A percentile compares a stretch with the other conserved stretches of the same genome.
phyloP scores from a whole-genome alignment of 139 green algal genomes.

The Closterium sp. region DNA sequence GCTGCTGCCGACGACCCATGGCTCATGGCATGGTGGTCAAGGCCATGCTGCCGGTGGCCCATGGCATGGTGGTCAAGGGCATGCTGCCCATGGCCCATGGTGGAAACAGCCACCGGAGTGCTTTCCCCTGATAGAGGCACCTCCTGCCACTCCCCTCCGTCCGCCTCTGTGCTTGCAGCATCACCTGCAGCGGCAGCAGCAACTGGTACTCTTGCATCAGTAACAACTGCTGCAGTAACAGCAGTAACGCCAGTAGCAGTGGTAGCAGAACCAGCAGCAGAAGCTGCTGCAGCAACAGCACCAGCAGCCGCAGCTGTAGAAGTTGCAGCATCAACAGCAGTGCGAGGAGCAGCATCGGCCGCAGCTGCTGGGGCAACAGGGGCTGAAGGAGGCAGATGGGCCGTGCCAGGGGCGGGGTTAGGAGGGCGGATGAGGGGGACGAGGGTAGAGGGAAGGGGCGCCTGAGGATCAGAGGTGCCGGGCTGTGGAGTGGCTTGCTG shows the following conservation, averaged over 20 bases:
- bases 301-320: too few species aligned
- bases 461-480: background rate
- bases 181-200: too few species aligned
- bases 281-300: too few species aligned
- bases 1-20: background rate
- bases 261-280: too few species aligned
- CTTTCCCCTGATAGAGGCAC: background rate
- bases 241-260: background rate
- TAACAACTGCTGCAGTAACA: background rate
- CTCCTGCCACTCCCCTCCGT: background rate
- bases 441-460: background rate
- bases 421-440: background rate
- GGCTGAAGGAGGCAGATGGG: background rate
- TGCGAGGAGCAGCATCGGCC: too few species aligned
- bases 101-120: background rate
- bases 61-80: background rate
- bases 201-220: background rate
- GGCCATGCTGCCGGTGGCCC: background rate
- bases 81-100: background rate
- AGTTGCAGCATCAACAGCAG: too few species aligned
- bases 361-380: background rate
- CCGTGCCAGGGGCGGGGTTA: background rate
- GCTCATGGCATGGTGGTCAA: background rate
- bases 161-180: background rate
- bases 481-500: too few species aligned